Evolutionary conservation across 2,329 filamentous ascomycete species (phyloP), one percentile per base, ranked within the genome.

Genomic region (Claviceps paspali): DNA sequence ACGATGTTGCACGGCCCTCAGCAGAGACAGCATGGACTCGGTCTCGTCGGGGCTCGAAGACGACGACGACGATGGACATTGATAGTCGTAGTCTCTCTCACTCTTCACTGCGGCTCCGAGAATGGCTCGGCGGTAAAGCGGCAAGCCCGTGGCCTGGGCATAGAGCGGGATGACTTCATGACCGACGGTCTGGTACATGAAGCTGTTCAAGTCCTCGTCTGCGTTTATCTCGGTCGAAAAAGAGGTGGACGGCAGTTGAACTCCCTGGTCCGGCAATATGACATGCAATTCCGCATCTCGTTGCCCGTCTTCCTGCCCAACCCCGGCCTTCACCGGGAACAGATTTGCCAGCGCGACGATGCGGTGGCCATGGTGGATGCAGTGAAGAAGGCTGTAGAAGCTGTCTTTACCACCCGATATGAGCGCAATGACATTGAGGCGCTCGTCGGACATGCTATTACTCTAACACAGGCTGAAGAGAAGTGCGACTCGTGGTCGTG

Each of bases 111-210:
- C 81, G 5, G 61, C 64, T 29, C 88, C 91, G 2, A 57, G 53
- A 47, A 96, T 95, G 37, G 75, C 64, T 47, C 79, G 73, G 15
- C 91, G 78, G 58, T 91, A 95, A 2, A 98, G 67, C 18, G 88
- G 88, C 24, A 96, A 67, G 0, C 70, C 76, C 2, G 94, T 76
- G 24, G 84, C 86, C 33, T 72, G 59, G 42, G 79, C 77, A 54
- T 95, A 96, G 12, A 94, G 69, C 2, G 87, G 85, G 40, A 96
- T 79, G 14, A 95, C 65, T 40, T 76, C 70, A 59, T 96, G 85
- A 10, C 91, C 91, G 42, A 95, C 83, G 3, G 91, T 98, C 65
- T 98, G 91, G 65, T 96, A 98, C 91, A 98, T 98, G 76, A 91
- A 96, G 63, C 87, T 95, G 59, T 98, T 85, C 49, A 93, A 69